Base-by-base conservation (phyloP, 1,139 yeast species). In the Pichia sp. region DNA sequence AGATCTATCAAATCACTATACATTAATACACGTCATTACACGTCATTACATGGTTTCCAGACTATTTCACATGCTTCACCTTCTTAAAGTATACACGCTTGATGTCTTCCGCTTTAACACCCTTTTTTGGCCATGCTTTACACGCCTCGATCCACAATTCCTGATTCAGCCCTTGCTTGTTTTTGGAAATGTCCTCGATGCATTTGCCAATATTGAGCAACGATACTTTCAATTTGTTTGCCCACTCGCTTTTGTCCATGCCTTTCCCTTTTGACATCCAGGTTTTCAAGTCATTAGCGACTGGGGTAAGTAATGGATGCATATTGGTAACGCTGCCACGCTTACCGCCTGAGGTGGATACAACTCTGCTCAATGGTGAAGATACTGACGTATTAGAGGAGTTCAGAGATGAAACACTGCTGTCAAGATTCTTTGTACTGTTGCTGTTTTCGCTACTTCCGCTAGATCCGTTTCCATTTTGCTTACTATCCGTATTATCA, bases 141-240 rank as follows among this genome's bases (percentile, higher is more conserved):
- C 95, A 79, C 8, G 97, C 95, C 68, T 86, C 88, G 23, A 88
- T 80, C 99, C 99, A 93, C 55, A 93, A 72, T 62, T 91, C 96
- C 66, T 80, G 83, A 57, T 76, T 73, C 47, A 74, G 60, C 60
- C 74, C 78, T 31, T 68, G 72, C 47, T 69, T 66, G 19, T 69
- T 70, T 18, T 63, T 59, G 1, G 64, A 57, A 6, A 67, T 65
- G 44, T 65, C 62, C 46, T 71, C 76, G 58, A 89, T 88, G 60
- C 79, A 84, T 57, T 82, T 83, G 25, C 99, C 99, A 50, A 93
- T 87, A n/a, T 77, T 76, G 16, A 86, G 68, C 57, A 95, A 74
- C 62, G 93, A 96, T 25, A 73, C 74, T 68, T 87, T 86, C 60
- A 95, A 74, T 25, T 86, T 76, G 30, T 72, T 71, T 16, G 95